Evolutionary conservation across 306 rosid genomes (phyloP), one percentile per base, ranked within the genome.

Genomic region (Crotalaria pallida): DNA sequence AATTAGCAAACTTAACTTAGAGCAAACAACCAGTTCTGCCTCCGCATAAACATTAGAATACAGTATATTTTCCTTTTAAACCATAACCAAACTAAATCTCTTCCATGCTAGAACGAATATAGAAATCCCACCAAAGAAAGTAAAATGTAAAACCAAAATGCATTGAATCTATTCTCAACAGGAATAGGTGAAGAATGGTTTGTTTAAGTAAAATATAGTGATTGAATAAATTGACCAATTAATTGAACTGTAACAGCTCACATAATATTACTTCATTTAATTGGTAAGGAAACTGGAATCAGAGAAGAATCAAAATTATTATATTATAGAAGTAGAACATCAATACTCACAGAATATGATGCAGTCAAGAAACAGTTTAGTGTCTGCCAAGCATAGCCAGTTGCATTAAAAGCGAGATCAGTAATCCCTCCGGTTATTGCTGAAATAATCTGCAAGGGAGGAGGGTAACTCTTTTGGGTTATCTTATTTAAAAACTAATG

Each of bases 401-500:
- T 53, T 16, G 96, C 87, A 66, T 89, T 92, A 76, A 95, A 95
- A 26, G 96, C 79, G 43, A 95, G 73, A 83, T 91, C 99, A 33
- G 99, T 91, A 63, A 91, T 58, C 67, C 99, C 99, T 44, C 99
- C 99, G 43, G 97, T 83, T 63, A 89, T 86, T 65, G 99, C 97
- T 18, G 99, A 95, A 78, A 95, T 91, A 57, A 95, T 89, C 99
- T 95, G 92, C 85, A 83, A 52, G 68, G n/a, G 61, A 50, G 65
- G 57, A 48, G 22, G 11, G 48, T 71, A 57, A 74, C 34, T 63
- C 44, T 27, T 59, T 74, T 49, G 70, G 52, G 45, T 8, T 24
- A 23, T 56, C 12, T n/a, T 44, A 33, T 59, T 62, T 29, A n/a
- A 18, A 70, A 69, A 56, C 44, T 67, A 29, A 65, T 8, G 47